phyloP scores from a whole-genome alignment of 2,329 filamentous ascomycete species.

The Penicillium olsonii region DNA sequence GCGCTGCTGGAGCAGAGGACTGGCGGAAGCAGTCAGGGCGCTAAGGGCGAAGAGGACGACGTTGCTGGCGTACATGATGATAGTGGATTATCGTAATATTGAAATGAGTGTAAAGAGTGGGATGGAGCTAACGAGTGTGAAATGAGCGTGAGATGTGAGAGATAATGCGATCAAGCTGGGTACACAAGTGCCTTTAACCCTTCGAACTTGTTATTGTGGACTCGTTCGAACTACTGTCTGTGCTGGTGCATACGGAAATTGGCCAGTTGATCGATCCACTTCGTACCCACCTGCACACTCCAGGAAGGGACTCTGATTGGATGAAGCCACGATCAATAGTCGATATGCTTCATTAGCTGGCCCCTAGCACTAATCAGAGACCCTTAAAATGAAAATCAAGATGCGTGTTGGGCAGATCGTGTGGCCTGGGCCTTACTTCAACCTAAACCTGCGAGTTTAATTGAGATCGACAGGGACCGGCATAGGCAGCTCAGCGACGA shows the following conservation, averaged over 20 bases:
- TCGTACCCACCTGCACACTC: neutral
- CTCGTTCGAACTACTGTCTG: neutral
- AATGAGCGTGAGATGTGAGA: neutral
- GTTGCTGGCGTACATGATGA: neutral
- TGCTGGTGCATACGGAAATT: neutral
- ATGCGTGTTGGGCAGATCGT: neutral
- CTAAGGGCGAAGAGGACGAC: conserved; percentile 1
- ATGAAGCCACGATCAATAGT: neutral
- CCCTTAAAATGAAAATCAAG: neutral
- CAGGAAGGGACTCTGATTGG: neutral
- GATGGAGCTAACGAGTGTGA: neutral
- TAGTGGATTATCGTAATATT: neutral
- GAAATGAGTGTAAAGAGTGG: neutral
- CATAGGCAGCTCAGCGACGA: neutral
- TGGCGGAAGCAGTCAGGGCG: neutral
- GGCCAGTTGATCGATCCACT: neutral
- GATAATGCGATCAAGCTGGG: neutral
- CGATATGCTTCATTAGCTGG: neutral
- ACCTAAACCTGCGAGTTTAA: neutral
- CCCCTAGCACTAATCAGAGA: neutral
- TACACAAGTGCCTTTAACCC: neutral
- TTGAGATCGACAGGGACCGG: neutral
- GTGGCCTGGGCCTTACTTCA: neutral
- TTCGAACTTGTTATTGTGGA: neutral
- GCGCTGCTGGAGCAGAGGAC: conserved; percentile 1